Evolutionary conservation across 2,329 filamentous ascomycete species (phyloP), one percentile per base, ranked within the genome.

Genomic region (Penicillium janthinellum): DNA sequence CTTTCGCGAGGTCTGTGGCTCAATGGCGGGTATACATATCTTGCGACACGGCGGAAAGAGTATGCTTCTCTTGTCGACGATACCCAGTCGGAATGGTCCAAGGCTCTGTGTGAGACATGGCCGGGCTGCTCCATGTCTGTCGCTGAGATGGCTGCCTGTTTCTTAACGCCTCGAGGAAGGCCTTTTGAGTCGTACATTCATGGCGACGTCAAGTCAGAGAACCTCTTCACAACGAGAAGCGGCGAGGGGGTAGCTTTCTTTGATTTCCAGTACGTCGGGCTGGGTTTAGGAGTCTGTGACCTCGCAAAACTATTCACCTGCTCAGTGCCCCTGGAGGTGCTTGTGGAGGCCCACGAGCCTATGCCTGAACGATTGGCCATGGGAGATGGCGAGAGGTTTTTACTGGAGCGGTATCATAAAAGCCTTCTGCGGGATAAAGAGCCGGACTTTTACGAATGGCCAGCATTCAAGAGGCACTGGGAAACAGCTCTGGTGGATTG

Each of bases 141-240:
- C 0, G 82, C 85, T 0, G 83, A 88, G 63, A 71, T 81, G 60
- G 85, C 81, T 3, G 85, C 86, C 1, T 62, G 72, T 0, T 79
- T 84, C 12, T 73, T 88, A 12, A 79, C 77, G 0, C 83, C 84
- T 0, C 71, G 67, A 5, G 79, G 78, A 7, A 71, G 79, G 14
- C 57, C 74, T 0, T 77, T 79, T 1, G 80, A 88, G 63, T 87
- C 86, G 0, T 79, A 85, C 15, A 84, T 90, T 7, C 88, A 90
- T 66, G 88, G 88, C 7, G 88, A 90, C 58, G 86, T 89, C 54
- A 90, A 90, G 71, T 87, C 84, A 0, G 87, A 89, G 64, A 90
- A 90, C 59, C 78, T 90, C 6, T 89, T 89, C 67, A 85, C 84
- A 0, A 85, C 77, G 0, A 58, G 67, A 0, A 64, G 70, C 0